Percentiles rank a stretch among this genome's conserved stretches.
phyloP scores from a whole-genome alignment of 163 green algal species.

The Chlorella variabilis region DNA sequence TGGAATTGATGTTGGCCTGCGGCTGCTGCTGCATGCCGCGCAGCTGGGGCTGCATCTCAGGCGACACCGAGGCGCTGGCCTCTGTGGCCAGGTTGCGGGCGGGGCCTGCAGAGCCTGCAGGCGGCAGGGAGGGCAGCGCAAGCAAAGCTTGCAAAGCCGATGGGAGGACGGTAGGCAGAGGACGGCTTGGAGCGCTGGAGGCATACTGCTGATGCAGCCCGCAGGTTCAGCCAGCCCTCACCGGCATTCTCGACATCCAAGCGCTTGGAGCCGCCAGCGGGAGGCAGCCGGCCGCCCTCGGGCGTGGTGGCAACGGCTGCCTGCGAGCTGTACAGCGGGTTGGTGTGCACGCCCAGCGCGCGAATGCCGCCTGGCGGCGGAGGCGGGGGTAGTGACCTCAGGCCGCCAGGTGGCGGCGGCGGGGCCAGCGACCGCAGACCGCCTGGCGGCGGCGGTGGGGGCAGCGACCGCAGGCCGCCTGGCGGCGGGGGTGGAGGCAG shows the following conservation, averaged over 20 bases:
- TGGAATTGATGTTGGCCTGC: not conserved
- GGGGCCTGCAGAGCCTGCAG: constrained; percentile 17
- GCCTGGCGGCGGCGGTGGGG: too few species aligned
- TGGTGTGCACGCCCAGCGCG: constrained; percentile 17
- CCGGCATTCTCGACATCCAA: constrained; percentile 38
- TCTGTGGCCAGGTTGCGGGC: constrained; percentile 20
- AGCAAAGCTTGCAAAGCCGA: not conserved
- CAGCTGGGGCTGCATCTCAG: constrained; percentile 20
- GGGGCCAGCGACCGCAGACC: not conserved
- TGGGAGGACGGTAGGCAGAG: too few species aligned
- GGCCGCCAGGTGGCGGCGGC: not conserved
- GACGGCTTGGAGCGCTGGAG: too few species aligned
- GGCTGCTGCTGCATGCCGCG: not conserved
- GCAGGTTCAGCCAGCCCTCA: too few species aligned
- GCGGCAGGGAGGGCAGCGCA: too few species aligned
- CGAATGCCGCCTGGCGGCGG: not conserved
- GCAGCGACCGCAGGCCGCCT: too few species aligned
- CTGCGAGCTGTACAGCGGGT: constrained; percentile 17
- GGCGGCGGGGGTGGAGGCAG: not conserved
- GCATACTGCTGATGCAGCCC: too few species aligned
- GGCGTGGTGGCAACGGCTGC: not conserved
- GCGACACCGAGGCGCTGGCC: constrained; percentile 8
- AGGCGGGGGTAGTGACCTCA: too few species aligned
- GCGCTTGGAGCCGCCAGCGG: not conserved
- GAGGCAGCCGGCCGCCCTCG: not conserved